Percentiles rank a stretch among this genome's conserved stretches.
These are phyloP conservation scores for Spathaspora sp. DNA, from an alignment of 805 yeast species.

Conservation along the genomic window DNA sequence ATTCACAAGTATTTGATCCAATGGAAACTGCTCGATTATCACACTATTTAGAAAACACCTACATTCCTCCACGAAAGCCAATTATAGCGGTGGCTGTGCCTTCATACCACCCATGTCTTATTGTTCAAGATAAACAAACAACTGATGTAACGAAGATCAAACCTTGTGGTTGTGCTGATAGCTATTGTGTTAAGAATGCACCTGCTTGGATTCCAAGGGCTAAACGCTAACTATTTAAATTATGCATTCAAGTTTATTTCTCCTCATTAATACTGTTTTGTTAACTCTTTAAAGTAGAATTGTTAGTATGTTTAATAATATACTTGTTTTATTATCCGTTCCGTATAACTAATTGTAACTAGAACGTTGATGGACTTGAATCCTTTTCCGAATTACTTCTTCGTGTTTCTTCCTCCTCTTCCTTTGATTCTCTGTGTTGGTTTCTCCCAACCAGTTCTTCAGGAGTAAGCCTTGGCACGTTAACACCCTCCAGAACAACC, in stretches of 20 bases:
- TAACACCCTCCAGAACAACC: constrained; percentile 8
- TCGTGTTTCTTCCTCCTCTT: neutral
- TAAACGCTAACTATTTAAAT: constrained; percentile 6
- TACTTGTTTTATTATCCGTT: neutral
- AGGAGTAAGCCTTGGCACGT: neutral
- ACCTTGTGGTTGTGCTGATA: constrained; percentile 40
- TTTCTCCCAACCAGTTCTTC: neutral
- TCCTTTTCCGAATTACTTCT: neutral
- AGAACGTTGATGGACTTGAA: neutral
- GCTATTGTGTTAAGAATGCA: constrained; percentile 36
- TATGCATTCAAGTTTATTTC: neutral
- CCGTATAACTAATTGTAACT: neutral
- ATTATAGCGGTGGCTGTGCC: constrained; percentile 29
- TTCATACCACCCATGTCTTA: constrained; percentile 52
- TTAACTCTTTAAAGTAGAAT: neutral
- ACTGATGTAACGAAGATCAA: constrained; percentile 42
- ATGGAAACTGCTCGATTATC: constrained; percentile 44
- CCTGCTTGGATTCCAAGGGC: constrained; percentile 38
- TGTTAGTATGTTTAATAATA: too few relatives aligned
- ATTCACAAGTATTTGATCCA: neutral
- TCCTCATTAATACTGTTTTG: neutral
- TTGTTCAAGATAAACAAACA: constrained; percentile 49
- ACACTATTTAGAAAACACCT: constrained; percentile 37
- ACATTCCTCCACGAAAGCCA: constrained; percentile 41
- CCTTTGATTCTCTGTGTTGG: neutral